A percentile compares a stretch with the other conserved stretches of the same genome.
phyloP scores from a whole-genome alignment of 2,329 filamentous ascomycete species.

The Arthroderma uncinatum region DNA sequence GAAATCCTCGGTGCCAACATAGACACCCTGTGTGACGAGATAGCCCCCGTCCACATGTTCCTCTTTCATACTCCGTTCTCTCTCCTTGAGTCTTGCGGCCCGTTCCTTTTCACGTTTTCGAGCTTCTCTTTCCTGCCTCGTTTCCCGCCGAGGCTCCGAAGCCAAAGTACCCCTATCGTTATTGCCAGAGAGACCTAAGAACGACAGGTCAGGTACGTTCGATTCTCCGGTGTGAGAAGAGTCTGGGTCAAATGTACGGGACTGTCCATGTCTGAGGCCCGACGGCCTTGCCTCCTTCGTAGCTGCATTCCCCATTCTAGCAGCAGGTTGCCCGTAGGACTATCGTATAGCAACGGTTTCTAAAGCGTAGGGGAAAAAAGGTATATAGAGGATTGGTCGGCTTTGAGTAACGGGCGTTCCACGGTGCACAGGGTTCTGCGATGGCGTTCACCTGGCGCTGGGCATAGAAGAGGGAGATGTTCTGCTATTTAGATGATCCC shows the following conservation, averaged over 20 bases:
- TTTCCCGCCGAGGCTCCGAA: slow-evolving; percentile 61
- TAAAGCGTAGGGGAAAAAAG: background rate
- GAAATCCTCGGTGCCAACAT: slow-evolving; percentile 86
- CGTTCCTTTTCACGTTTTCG: slow-evolving; percentile 75
- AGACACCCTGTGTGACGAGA: slow-evolving; percentile 86
- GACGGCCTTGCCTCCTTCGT: slow-evolving; percentile 36
- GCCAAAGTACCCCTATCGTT: slow-evolving; percentile 41
- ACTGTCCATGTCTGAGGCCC: slow-evolving; percentile 10
- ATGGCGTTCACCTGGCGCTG: background rate
- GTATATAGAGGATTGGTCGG: background rate
- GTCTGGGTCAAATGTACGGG: slow-evolving; percentile 7
- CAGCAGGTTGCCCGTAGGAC: background rate
- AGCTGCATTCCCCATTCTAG: slow-evolving; percentile 37
- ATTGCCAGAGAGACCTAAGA: slow-evolving; percentile 43
- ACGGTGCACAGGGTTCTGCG: background rate
- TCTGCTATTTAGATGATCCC: background rate
- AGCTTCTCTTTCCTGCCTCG: slow-evolving; percentile 81
- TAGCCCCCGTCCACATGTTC: slow-evolving; percentile 92
- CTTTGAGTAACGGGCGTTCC: background rate
- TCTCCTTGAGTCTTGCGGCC: slow-evolving; percentile 62
- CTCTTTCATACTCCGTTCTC: slow-evolving; percentile 79
- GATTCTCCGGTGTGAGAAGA: slow-evolving; percentile 11
- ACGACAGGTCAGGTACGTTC: slow-evolving; percentile 49
- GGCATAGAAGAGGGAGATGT: background rate
- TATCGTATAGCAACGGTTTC: background rate